Evolutionary conservation across 1,139 yeast genomes (phyloP).

Genomic region (Yamadazyma pseudoaaseri): DNA sequence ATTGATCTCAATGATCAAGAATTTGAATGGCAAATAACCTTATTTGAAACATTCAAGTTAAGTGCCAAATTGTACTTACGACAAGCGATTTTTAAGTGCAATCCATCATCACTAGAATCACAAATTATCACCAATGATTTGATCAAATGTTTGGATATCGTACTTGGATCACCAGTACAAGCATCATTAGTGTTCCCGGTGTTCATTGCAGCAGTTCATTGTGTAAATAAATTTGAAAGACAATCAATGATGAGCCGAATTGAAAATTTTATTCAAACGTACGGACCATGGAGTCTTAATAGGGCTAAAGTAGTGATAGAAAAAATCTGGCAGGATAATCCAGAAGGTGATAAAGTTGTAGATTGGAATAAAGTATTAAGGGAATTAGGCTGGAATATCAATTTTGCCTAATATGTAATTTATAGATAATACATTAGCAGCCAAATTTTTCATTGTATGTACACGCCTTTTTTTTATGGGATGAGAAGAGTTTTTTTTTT

Average conservation of each 20-base stretch:
- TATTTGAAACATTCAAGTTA: conserved; percentile 71
- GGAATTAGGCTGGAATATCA: conserved; percentile 72
- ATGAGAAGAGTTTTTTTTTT: conserved; percentile 1
- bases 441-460: neutral
- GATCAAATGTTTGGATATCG: conserved; percentile 55
- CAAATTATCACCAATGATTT: conserved; percentile 59
- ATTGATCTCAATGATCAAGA: conserved; percentile 50
- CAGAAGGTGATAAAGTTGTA: conserved; percentile 35
- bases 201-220: conserved; percentile 74
- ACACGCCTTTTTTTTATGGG: conserved; percentile 3
- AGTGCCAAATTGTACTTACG: conserved; percentile 67
- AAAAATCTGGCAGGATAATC: conserved; percentile 45
- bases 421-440: neutral
- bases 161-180: conserved; percentile 67
- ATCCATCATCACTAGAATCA: conserved; percentile 64
- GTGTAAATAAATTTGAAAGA: conserved; percentile 52
- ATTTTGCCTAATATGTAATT: conserved; percentile 53
- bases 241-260: conserved; percentile 51
- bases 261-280: conserved; percentile 55
- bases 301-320: conserved; percentile 61
- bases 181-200: conserved; percentile 73
- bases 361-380: conserved; percentile 72
- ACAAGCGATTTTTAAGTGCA: conserved; percentile 59
- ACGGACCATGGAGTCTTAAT: conserved; percentile 66
- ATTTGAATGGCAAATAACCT: conserved; percentile 62